Conservation (phyloP, 179 eudicot genomes). For the Nepenthes alata region DNA sequence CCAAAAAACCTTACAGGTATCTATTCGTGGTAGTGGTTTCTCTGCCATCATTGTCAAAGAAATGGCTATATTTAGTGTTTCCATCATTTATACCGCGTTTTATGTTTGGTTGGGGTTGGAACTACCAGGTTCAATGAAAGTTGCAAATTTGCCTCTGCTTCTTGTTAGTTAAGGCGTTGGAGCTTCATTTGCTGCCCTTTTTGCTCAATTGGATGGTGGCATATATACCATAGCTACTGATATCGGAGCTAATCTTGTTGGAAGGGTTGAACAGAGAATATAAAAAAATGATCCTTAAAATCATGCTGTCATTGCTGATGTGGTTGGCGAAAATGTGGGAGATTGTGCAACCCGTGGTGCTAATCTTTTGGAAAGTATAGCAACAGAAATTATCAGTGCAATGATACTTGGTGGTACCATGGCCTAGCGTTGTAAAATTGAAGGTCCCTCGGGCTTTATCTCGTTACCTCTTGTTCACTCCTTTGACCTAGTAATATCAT, state of each 20-base stretch:
- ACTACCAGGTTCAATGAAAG: conserved; percentile 78
- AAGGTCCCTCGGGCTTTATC: no score
- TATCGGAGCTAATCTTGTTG: conserved; percentile 99
- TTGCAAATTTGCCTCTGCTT: conserved; percentile 88
- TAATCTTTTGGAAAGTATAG: conserved; percentile 98
- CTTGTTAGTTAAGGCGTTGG: conserved; percentile 99
- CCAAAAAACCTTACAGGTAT: conserved; percentile 97
- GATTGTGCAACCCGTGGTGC: conserved; percentile 99
- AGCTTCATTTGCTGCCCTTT: conserved; percentile 97
- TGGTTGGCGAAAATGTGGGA: conserved; percentile 99
- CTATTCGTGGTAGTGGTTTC: conserved; percentile 98
- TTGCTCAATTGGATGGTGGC: conserved; percentile 99
- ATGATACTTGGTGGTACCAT: conserved; percentile 99
- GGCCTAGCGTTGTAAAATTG: conserved; percentile 95
- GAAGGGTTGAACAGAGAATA: conserved; percentile 97
- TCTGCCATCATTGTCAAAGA: conserved; percentile 68
- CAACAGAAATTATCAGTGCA: conserved; percentile 98
- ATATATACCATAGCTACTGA: conserved; percentile 99
- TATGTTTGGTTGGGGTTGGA: conserved; percentile 93
- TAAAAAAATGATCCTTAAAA: conserved; percentile 99
- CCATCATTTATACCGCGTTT: conserved; percentile 81
- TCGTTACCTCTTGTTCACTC: no score
- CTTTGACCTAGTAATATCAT: no score
- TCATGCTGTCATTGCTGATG: conserved; percentile 99
- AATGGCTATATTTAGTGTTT: conserved; percentile 86